These are phyloP conservation scores for Scytalidium sp. DNA, from an alignment of 2,329 filamentous ascomycete species.

Conservation along the genomic window DNA sequence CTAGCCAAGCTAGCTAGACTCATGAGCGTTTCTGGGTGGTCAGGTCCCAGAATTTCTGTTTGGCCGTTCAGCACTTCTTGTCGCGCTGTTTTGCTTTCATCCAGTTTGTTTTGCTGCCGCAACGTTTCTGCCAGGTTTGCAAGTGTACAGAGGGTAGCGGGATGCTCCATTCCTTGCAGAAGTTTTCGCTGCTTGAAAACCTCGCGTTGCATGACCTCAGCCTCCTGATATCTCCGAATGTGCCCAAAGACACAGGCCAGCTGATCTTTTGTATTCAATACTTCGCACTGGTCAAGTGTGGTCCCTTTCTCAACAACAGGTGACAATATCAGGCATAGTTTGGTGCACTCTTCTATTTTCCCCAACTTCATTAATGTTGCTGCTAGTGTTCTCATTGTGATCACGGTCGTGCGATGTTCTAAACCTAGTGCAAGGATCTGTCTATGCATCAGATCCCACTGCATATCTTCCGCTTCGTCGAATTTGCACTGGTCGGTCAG, in stretches of 20 bases:
- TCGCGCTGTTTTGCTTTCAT: not conserved
- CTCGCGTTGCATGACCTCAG: not conserved
- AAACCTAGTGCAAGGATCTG: not conserved
- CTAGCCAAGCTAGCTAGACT: not conserved
- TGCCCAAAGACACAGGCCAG: not conserved
- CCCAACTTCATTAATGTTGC: not conserved
- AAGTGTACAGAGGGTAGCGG: not conserved
- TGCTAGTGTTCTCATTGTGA: not conserved
- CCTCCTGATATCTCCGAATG: not conserved
- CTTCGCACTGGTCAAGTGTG: not conserved
- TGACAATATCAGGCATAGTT: not conserved
- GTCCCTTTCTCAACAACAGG: not conserved
- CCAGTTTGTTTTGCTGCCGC: not conserved
- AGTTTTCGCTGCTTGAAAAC: not conserved
- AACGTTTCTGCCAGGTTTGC: not conserved
- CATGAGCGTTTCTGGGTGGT: conserved; percentile 4
- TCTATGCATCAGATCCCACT: not conserved
- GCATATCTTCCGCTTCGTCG: not conserved
- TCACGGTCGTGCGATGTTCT: not conserved
- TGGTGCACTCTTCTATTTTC: not conserved
- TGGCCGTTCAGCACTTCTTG: not conserved
- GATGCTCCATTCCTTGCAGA: not conserved
- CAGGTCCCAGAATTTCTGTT: conserved; percentile 3
- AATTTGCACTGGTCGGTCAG: not conserved
- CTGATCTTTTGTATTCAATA: not conserved